Conservation (phyloP, 306 rosid genomes). For the Sphenostylis stenocarpa region DNA sequence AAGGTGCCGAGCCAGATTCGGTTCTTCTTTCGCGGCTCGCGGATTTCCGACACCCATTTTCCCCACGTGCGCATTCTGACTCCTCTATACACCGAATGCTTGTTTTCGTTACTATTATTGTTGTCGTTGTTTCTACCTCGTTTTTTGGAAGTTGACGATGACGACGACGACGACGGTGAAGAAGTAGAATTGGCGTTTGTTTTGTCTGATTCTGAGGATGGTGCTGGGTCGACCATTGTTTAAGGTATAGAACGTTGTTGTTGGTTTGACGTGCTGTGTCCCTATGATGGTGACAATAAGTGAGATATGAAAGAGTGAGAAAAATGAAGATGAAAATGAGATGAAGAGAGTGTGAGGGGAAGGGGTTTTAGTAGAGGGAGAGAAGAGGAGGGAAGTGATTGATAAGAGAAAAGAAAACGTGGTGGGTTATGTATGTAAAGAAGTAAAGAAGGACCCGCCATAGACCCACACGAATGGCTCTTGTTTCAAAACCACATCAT, state of each 20-base stretch:
- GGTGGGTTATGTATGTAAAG: constrained; percentile 26
- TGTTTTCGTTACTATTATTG: background rate
- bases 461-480: constrained; percentile 56
- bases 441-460: constrained; percentile 13
- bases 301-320: background rate
- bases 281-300: too few relatives aligned
- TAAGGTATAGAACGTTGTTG: background rate
- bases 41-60: constrained; percentile 97
- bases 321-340: too few relatives aligned
- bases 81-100: constrained; percentile 83
- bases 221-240: background rate
- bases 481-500: constrained; percentile 22
- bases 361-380: constrained; percentile 28
- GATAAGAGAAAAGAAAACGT: constrained; percentile 20
- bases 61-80: constrained; percentile 98
- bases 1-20: constrained; percentile 99
- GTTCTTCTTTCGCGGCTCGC: constrained; percentile 88
- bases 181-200: background rate
- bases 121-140: constrained; percentile 35
- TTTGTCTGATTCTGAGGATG: constrained; percentile 5
- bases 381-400: background rate
- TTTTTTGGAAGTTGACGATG: constrained; percentile 43
- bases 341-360: background rate
- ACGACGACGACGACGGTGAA: constrained; percentile 2
- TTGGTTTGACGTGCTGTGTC: background rate